Evolutionary conservation across 202 grass and related monocot genomes (phyloP).

Genomic region (Zizania palustris): DNA sequence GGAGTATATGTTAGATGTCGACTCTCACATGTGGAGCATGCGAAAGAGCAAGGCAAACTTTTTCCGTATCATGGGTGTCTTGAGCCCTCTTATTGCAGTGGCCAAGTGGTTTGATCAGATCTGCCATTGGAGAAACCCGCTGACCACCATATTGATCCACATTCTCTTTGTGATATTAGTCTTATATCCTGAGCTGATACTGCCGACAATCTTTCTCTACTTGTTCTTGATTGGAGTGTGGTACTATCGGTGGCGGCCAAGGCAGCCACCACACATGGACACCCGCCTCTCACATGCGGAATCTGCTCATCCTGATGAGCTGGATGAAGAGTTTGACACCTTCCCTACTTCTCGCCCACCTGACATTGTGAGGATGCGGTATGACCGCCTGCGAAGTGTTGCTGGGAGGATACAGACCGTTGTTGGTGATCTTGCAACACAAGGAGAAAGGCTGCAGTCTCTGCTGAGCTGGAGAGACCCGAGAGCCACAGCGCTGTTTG

Average conservation of each 20-base stretch:
- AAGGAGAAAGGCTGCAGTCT: constrained; percentile 59
- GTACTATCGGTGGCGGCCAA: constrained; percentile 50
- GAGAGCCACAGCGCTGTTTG: constrained; percentile 46
- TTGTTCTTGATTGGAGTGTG: constrained; percentile 56
- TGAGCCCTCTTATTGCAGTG: constrained; percentile 39
- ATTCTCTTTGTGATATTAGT: constrained; percentile 50
- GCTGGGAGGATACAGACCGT: constrained; percentile 56
- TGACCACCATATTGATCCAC: constrained; percentile 55
- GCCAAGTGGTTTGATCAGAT: constrained; percentile 54
- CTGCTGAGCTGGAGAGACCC: constrained; percentile 59
- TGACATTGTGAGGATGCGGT: constrained; percentile 49
- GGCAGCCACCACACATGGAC: constrained; percentile 55
- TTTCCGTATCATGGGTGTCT: constrained; percentile 49
- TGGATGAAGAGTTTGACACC: constrained; percentile 56
- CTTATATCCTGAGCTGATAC: constrained; percentile 50
- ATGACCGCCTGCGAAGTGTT: constrained; percentile 49
- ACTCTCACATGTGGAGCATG: constrained; percentile 67
- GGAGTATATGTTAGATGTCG: constrained; percentile 59
- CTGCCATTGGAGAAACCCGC: constrained; percentile 49
- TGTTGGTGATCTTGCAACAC: constrained; percentile 51
- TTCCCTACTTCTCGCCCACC: constrained; percentile 47
- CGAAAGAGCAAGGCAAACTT: constrained; percentile 60
- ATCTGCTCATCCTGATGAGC: constrained; percentile 47
- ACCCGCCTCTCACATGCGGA: constrained; percentile 52
- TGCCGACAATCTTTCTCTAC: constrained; percentile 54